Conservation (phyloP, 164 flowering plant genomes). For the Saururus chinensis region DNA sequence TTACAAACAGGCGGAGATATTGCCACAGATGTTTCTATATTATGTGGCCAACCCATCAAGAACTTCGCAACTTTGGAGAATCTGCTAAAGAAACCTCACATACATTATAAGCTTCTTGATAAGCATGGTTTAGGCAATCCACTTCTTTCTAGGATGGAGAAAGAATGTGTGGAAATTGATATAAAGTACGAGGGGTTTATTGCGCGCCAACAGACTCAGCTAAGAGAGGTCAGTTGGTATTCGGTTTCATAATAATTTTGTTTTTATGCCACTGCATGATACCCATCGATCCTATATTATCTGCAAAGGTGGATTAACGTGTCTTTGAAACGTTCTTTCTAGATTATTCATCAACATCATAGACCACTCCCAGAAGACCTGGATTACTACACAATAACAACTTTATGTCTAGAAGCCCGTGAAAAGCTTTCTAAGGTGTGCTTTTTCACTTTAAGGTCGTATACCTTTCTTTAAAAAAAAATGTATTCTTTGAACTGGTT, state of each 20-base stretch:
- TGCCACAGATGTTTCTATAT: slow-evolving; percentile 54
- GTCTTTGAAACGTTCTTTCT: slow-evolving; percentile 5
- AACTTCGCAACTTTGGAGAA: slow-evolving; percentile 61
- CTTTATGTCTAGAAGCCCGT: slow-evolving; percentile 75
- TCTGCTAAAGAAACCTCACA: slow-evolving; percentile 88
- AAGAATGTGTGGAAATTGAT: slow-evolving; percentile 86
- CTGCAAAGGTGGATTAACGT: neutral
- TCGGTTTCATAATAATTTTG: neutral
- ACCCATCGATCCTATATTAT: neutral
- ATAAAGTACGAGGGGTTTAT: slow-evolving; percentile 97
- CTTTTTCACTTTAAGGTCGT: neutral
- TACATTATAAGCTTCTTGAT: slow-evolving; percentile 65
- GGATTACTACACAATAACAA: slow-evolving; percentile 77
- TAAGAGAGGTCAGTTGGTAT: slow-evolving; percentile 51
- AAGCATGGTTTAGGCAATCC: slow-evolving; percentile 85
- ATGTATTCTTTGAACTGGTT: neutral
- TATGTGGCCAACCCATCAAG: slow-evolving; percentile 81
- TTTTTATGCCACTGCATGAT: neutral
- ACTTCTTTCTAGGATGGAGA: slow-evolving; percentile 56
- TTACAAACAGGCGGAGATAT: slow-evolving; percentile 58
- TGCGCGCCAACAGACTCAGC: slow-evolving; percentile 70
- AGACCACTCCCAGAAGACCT: slow-evolving; percentile 71
- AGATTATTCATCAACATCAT: slow-evolving; percentile 82
- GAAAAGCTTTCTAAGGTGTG: slow-evolving; percentile 89
- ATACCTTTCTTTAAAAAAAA: too few relatives aligned